These are phyloP conservation scores for Penicillium sumatraense DNA, from an alignment of 2,329 filamentous ascomycete species.

Conservation along the genomic window DNA sequence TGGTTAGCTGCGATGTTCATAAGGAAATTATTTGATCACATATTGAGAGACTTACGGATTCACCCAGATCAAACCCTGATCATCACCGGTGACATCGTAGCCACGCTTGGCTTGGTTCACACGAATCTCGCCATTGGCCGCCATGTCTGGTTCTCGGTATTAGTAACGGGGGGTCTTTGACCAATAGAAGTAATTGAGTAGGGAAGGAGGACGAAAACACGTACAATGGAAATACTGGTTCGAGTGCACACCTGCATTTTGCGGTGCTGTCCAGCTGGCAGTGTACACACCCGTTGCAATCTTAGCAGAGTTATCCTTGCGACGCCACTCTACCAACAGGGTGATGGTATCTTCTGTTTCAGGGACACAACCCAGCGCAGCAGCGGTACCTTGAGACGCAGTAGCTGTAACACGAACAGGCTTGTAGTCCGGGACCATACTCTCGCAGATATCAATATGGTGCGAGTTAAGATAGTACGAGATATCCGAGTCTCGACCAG, in stretches of 20 bases:
- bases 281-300: constrained; percentile 89
- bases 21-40: not conserved
- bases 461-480: constrained; percentile 96
- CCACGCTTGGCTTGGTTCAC: constrained; percentile 93
- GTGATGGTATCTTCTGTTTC: constrained; percentile 94
- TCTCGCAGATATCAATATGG: constrained; percentile 91
- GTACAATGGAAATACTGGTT: constrained; percentile 92
- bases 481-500: constrained; percentile 88
- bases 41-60: constrained; percentile 66
- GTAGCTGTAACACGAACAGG: constrained; percentile 80
- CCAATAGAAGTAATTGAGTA: not conserved
- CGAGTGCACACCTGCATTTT: constrained; percentile 90
- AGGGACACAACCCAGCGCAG: constrained; percentile 74
- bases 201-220: constrained; percentile 12
- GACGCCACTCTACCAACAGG: constrained; percentile 84
- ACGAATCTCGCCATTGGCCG: constrained; percentile 78
- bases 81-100: constrained; percentile 91
- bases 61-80: constrained; percentile 74
- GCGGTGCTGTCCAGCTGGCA: constrained; percentile 90
- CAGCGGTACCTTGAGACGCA: constrained; percentile 78
- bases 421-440: constrained; percentile 81
- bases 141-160: constrained; percentile 62
- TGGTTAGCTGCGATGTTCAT: not conserved
- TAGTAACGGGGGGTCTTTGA: not conserved
- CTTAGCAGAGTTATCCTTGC: constrained; percentile 69